These are phyloP conservation scores for Plectosphaerella cucumerina DNA, from an alignment of 2,329 filamentous ascomycete genomes.

Conservation along the genomic window DNA sequence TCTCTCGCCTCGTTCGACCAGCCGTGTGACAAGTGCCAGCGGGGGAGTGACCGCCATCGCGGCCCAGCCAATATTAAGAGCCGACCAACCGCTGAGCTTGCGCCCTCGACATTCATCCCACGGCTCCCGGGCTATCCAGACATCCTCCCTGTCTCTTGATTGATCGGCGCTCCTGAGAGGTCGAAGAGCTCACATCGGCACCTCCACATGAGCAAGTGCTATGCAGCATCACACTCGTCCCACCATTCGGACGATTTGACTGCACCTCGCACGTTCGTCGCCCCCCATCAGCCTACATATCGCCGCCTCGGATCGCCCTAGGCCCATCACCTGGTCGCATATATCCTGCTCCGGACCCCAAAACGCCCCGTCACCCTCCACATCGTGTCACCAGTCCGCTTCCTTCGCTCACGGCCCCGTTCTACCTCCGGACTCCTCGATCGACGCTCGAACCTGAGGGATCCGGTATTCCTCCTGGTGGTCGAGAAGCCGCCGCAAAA, in stretches of 20 bases:
- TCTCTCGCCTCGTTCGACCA: slow-evolving; percentile 14
- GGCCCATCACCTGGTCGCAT: slow-evolving; percentile 11
- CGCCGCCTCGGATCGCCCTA: slow-evolving; percentile 48
- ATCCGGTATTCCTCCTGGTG: slow-evolving; percentile 20
- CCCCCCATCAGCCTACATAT: slow-evolving; percentile 64
- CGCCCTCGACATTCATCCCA: slow-evolving; percentile 17
- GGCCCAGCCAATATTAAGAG: slow-evolving; percentile 50
- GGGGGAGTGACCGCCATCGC: slow-evolving; percentile 28
- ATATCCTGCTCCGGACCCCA: slow-evolving; percentile 11
- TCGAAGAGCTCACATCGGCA: not conserved
- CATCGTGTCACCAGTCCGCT: slow-evolving; percentile 5
- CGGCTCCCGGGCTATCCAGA: slow-evolving; percentile 9
- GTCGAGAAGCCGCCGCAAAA: not conserved
- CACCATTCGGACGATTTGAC: not conserved
- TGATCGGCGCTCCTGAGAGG: slow-evolving; percentile 6
- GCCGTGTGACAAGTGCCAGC: slow-evolving; percentile 29
- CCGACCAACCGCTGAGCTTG: slow-evolving; percentile 39
- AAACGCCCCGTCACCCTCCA: slow-evolving; percentile 1
- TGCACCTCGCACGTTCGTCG: slow-evolving; percentile 57
- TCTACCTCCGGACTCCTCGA: slow-evolving; percentile 4
- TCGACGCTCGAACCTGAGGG: slow-evolving; percentile 11
- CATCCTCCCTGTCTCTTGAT: slow-evolving; percentile 17
- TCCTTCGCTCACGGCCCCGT: slow-evolving; percentile 10
- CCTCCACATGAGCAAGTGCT: slow-evolving; percentile 21
- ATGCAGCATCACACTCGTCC: slow-evolving; percentile 19